Evolutionary conservation across 164 flowering plant genomes (phyloP).

Genomic region (Vitis labrusca): DNA sequence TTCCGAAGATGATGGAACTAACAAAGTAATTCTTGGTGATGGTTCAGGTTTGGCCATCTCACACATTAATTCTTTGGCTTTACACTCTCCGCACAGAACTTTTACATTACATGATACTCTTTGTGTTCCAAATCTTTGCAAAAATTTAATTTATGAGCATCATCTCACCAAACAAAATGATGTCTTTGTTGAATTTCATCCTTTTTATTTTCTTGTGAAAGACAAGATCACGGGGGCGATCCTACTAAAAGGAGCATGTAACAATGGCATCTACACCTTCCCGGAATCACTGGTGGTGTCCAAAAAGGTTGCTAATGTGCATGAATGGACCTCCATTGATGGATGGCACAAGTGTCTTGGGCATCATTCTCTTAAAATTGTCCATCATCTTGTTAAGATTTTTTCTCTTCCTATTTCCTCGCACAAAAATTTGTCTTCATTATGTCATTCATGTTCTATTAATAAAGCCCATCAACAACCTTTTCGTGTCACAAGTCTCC

Average conservation of each 20-base stretch:
- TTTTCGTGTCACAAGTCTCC: slow-evolving; percentile 4
- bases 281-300: background rate
- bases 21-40: no score
- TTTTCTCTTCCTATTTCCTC: slow-evolving; percentile 9
- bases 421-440: background rate
- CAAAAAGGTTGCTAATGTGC: background rate
- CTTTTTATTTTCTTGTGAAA: no score
- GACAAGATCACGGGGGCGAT: no score
- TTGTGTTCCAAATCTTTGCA: no score
- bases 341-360: slow-evolving; percentile 11
- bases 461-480: background rate
- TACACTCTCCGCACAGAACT: no score
- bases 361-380: slow-evolving; percentile 9
- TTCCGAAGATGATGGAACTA: no score
- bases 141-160: no score
- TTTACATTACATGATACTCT: no score
- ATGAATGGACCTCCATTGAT: slow-evolving; percentile 4
- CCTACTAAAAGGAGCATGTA: background rate
- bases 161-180: no score
- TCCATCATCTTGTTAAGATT: background rate
- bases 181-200: no score
- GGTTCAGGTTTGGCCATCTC: no score
- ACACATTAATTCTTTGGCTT: no score
- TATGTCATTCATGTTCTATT: slow-evolving; percentile 1
- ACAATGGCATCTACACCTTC: background rate